Percentiles rank a stretch among this genome's conserved stretches.
Evolutionary conservation across 1,284 basidiomycete species (phyloP).

Genomic region (Coniferiporia sulphurascens): DNA sequence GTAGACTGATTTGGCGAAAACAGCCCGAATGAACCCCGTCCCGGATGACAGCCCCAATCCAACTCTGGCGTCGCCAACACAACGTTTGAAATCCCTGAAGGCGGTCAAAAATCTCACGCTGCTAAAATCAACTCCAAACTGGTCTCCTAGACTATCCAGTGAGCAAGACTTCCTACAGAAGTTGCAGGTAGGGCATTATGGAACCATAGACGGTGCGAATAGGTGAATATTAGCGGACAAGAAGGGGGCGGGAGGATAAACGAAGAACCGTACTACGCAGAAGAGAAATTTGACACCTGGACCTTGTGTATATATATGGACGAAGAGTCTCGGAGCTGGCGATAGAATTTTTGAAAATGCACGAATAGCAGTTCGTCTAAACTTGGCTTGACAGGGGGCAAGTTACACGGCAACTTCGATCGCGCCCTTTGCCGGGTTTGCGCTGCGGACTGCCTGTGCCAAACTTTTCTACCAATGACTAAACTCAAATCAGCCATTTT

Average conservation of each 20-base stretch:
- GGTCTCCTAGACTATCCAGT: too few species aligned
- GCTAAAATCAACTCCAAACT: too few species aligned
- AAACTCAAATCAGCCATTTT: not conserved
- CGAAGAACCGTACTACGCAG: not conserved
- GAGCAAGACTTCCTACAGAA: too few species aligned
- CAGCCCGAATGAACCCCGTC: not conserved
- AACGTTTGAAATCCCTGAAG: too few species aligned
- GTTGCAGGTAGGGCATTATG: too few species aligned
- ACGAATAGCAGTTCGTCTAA: not conserved
- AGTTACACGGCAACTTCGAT: not conserved
- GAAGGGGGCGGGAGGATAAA: not conserved
- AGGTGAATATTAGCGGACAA: not conserved
- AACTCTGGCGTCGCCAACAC: too few species aligned
- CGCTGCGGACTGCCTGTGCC: not conserved
- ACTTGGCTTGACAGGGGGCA: not conserved
- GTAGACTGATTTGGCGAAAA: not conserved
- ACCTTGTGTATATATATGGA: not conserved
- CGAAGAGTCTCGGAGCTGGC: not conserved
- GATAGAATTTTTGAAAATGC: not conserved
- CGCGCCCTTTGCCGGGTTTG: not conserved
- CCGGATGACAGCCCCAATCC: not conserved
- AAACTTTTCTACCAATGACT: not conserved
- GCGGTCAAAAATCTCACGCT: too few species aligned
- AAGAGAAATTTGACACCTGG: not conserved
- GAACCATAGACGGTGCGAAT: not conserved